These are phyloP conservation scores for Lactarius psammicola DNA, from an alignment of 768 basidiomycete genomes.

Conservation along the genomic window DNA sequence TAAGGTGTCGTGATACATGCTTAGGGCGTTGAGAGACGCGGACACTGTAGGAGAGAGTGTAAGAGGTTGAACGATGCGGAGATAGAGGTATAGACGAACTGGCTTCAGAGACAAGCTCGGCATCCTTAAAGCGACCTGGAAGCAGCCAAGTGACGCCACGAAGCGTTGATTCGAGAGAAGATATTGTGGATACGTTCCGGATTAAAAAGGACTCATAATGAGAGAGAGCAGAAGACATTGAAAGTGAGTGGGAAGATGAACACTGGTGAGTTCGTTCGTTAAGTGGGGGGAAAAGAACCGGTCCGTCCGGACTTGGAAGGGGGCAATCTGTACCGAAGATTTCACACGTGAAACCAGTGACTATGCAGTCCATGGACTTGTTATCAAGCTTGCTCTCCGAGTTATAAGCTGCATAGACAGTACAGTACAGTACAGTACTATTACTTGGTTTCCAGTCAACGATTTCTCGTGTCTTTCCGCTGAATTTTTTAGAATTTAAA, in stretches of 20 bases:
- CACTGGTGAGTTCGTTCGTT: background rate
- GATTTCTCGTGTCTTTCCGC: background rate
- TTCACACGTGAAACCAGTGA: conserved; percentile 8
- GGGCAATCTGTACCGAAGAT: background rate
- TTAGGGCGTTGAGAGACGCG: conserved; percentile 79
- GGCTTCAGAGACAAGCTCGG: conserved; percentile 92
- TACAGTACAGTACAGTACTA: background rate
- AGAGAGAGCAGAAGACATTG: conserved; percentile 62
- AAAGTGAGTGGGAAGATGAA: conserved; percentile 12
- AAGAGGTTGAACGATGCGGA: conserved; percentile 14
- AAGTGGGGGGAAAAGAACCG: background rate
- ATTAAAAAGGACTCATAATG: conserved; percentile 83
- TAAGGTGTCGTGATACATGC: conserved; percentile 95
- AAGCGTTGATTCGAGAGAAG: conserved; percentile 83
- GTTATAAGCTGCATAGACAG: too few relatives aligned
- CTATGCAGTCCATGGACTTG: background rate
- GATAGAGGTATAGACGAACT: conserved; percentile 54
- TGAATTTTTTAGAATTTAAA: background rate
- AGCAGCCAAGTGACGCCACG: conserved; percentile 93
- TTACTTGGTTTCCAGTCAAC: background rate
- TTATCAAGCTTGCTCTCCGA: too few relatives aligned
- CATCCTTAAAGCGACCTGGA: conserved; percentile 96
- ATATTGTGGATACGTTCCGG: conserved; percentile 81
- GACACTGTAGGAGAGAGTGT: conserved; percentile 56
- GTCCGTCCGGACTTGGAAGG: conserved; percentile 4